Evolutionary conservation across 176 grass and related monocot genomes (phyloP).

Genomic region (Tuctoria greenei): DNA sequence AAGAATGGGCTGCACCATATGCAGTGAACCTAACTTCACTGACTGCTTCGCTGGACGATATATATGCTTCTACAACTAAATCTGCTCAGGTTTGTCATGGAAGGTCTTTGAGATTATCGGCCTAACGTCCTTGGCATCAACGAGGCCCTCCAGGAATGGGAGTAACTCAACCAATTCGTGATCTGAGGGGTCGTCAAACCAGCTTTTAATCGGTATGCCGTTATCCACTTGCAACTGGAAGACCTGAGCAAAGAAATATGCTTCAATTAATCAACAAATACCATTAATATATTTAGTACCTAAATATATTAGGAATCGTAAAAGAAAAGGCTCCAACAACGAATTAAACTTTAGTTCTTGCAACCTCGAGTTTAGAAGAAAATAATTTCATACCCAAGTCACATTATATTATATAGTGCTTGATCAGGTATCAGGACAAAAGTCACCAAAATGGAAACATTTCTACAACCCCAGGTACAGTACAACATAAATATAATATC

Average conservation of each 20-base stretch:
- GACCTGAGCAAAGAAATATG: constrained; percentile 55
- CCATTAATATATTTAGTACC: background rate
- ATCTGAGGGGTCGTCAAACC: constrained; percentile 86
- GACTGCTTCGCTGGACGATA: constrained; percentile 17
- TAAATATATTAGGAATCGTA: background rate
- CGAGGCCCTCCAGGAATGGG: constrained; percentile 80
- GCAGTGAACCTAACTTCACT: constrained; percentile 20
- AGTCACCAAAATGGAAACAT: constrained; percentile 3
- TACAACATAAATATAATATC: constrained; percentile 6
- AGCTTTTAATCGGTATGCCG: constrained; percentile 96
- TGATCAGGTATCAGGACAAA: background rate
- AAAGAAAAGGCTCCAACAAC: background rate
- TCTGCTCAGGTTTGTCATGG: constrained; percentile 45
- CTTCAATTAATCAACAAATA: background rate
- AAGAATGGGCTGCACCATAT: constrained; percentile 33
- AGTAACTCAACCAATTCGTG: constrained; percentile 76
- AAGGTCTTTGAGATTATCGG: constrained; percentile 78
- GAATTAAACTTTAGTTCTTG: background rate
- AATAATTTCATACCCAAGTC: background rate
- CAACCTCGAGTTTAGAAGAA: constrained; percentile 10
- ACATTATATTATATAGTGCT: background rate
- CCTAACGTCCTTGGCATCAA: constrained; percentile 75
- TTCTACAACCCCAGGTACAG: constrained; percentile 8
- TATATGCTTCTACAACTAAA: constrained; percentile 42
- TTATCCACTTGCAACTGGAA: constrained; percentile 96